Percentiles rank a stretch among this genome's conserved stretches.
Evolutionary conservation across 495 filamentous ascomycete species (phyloP).

Genomic region (Halenospora varia): DNA sequence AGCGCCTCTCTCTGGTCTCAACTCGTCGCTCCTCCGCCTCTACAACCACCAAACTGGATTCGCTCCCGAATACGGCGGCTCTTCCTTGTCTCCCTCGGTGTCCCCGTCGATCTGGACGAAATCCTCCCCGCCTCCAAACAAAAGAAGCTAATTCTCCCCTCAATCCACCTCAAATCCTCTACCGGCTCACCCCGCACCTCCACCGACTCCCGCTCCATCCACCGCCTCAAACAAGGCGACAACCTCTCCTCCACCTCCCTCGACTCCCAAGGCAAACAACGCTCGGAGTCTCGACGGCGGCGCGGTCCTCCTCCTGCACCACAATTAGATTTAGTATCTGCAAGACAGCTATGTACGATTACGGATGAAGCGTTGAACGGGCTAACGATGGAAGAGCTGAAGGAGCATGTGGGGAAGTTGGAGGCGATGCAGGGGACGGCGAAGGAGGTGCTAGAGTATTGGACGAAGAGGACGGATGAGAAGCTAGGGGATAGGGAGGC

Average conservation of each 20-base stretch:
- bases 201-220: slow-evolving; percentile 46
- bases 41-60: slow-evolving; percentile 97
- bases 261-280: slow-evolving; percentile 46
- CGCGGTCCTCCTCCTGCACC: slow-evolving; percentile 65
- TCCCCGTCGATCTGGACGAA: slow-evolving; percentile 95
- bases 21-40: slow-evolving; percentile 86
- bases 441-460: slow-evolving; percentile 78
- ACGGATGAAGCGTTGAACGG: slow-evolving; percentile 76
- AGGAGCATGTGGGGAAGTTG: slow-evolving; percentile 65
- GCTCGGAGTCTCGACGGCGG: slow-evolving; percentile 39
- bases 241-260: slow-evolving; percentile 55
- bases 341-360: slow-evolving; percentile 72
- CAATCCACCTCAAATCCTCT: slow-evolving; percentile 56
- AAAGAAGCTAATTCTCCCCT: slow-evolving; percentile 93
- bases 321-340: slow-evolving; percentile 71
- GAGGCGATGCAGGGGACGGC: slow-evolving; percentile 64
- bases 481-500: slow-evolving; percentile 88
- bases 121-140: slow-evolving; percentile 95
- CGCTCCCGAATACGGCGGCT: slow-evolving; percentile 92
- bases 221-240: slow-evolving; percentile 44
- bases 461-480: slow-evolving; percentile 79
- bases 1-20: slow-evolving; percentile 94
- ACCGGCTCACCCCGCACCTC: slow-evolving; percentile 38
- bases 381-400: slow-evolving; percentile 72
- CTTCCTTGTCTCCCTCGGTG: slow-evolving; percentile 93